Evolutionary conservation across 1,139 yeast species (phyloP), one percentile per base, ranked within the genome.

Genomic region (Pneumocystis carinii): DNA sequence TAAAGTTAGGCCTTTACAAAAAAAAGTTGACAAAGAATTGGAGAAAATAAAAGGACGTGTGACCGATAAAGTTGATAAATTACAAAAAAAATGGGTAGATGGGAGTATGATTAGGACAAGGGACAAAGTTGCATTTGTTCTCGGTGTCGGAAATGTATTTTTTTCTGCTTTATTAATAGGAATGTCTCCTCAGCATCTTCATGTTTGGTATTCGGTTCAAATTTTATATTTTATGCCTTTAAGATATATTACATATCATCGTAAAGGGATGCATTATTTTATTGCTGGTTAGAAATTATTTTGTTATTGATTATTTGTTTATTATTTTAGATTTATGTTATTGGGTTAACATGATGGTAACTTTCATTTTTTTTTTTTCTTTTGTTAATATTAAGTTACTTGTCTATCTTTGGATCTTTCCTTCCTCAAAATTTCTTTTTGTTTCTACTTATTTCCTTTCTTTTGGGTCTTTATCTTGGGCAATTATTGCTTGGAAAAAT

Each of bases 401-500:
- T 71, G 67, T 83, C 1, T 92, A 82, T 71, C 79, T 92, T 57
- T 92, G 97, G 97, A 77, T 83, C 6, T 83, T 85, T 67, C 97
- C 98, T 0, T 71, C 78, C 59, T 87, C 95, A 0, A 78, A 79
- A 59, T 79, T 84, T 64, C 76, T 92, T 57, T 90, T 86, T 74
- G 82, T 88, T 35, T 81, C 92, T 10, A 90, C 94, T 68, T 90
- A 88, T 74, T 86, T 96, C 15, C 81, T 92, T 65, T 81, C 95
- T 1, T 84, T 86, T 77, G 97, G 97, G 1, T 88, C 97, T 0
- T 75, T 92, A 63, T 82, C 96, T 10, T 90, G 89, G 81, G 97
- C 97, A 0, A 96, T 92, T 24, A 85, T 90, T 55, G 88, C 97
- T 0, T 92, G 98, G 98, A 80, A 96, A 70, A 92, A 92, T 72